phyloP scores from a whole-genome alignment of 1,284 basidiomycete species.

The Omphalotus olearius region DNA sequence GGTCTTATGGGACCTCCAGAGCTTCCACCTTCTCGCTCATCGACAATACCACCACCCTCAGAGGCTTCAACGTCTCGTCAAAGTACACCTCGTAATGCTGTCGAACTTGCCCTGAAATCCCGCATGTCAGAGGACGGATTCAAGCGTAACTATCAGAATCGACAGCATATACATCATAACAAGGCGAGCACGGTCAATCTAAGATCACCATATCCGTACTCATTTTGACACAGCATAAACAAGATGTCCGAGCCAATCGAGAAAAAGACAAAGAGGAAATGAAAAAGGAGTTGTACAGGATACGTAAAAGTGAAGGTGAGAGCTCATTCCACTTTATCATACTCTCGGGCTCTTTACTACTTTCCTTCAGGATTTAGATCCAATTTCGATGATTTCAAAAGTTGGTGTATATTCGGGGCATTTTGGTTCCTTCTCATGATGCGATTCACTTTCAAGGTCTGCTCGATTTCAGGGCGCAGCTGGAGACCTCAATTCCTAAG shows the following conservation, averaged over 20 bases:
- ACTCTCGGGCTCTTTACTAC: not conserved
- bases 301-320: conserved; percentile 9
- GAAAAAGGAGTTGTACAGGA: conserved; percentile 7
- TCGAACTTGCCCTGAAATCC: conserved; percentile 1
- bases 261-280: conserved; percentile 8
- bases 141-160: conserved; percentile 7
- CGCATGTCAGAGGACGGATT: not conserved
- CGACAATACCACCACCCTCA: not conserved
- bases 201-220: not conserved
- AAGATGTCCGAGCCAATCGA: conserved; percentile 1
- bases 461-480: conserved; percentile 1
- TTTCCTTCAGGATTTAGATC: conserved; percentile 9
- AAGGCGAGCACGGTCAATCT: not conserved
- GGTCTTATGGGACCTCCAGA: conserved; percentile 13
- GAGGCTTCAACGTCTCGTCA: conserved; percentile 2
- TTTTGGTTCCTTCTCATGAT: too few relatives aligned
- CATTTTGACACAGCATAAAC: conserved; percentile 8
- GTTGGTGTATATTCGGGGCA: not conserved
- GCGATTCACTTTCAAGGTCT: not conserved
- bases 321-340: not conserved
- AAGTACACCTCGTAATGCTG: not conserved
- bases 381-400: conserved; percentile 9
- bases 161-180: conserved; percentile 9
- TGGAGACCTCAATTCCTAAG: conserved; percentile 1
- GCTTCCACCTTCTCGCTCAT: not conserved